phyloP scores from a whole-genome alignment of 2,329 filamentous ascomycete genomes.

The Fusarium phyllophilum region DNA sequence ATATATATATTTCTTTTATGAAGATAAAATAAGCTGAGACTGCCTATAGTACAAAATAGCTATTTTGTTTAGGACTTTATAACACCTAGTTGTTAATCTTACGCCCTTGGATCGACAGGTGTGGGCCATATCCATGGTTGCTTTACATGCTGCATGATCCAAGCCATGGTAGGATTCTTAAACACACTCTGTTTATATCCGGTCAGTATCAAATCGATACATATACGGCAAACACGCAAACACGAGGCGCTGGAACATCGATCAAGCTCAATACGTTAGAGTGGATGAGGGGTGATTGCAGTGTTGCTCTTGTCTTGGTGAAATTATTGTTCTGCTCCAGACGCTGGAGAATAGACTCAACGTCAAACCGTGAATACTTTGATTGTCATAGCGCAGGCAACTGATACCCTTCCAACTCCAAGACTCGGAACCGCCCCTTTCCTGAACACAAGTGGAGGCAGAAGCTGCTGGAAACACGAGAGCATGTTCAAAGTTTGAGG shows the following conservation, averaged over 20 bases:
- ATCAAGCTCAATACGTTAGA: neutral
- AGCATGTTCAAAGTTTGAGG: neutral
- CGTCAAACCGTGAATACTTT: neutral
- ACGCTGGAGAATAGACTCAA: neutral
- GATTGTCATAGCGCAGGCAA: too few relatives aligned
- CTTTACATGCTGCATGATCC: slow-evolving; percentile 1
- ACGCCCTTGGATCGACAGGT: slow-evolving; percentile 40
- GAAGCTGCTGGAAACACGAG: neutral
- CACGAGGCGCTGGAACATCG: neutral
- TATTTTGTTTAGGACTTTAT: neutral
- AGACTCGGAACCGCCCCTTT: neutral
- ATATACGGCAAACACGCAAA: neutral
- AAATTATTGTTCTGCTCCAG: neutral
- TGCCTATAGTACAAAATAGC: neutral
- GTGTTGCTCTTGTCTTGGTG: neutral
- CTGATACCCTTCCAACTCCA: neutral
- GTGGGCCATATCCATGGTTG: slow-evolving; percentile 6
- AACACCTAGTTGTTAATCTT: neutral
- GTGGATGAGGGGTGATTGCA: neutral
- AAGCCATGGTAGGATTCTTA: slow-evolving; percentile 1
- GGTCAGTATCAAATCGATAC: neutral
- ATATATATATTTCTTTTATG: neutral
- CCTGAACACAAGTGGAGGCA: neutral
- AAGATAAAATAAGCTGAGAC: neutral
- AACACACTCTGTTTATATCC: neutral